These are phyloP conservation scores for Neonectria sp. DNA, from an alignment of 2,329 filamentous ascomycete species.

Conservation along the genomic window DNA sequence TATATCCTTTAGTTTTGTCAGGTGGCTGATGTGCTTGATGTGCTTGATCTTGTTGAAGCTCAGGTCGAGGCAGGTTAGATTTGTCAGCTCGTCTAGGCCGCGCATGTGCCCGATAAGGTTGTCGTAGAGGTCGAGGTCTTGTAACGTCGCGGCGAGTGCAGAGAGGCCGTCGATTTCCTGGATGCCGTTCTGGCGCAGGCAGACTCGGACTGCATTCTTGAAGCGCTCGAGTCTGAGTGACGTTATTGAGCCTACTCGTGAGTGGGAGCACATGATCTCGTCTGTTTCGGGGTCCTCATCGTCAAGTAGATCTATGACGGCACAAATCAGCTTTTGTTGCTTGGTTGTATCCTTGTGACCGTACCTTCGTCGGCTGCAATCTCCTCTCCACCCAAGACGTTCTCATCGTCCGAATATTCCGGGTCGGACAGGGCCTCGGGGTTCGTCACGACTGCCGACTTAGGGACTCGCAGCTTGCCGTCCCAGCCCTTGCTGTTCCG, in stretches of 20 bases:
- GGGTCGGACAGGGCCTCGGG: slow-evolving; percentile 88
- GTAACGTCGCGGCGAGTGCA: slow-evolving; percentile 74
- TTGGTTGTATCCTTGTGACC: neutral
- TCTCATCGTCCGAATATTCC: slow-evolving; percentile 83
- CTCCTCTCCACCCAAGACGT: slow-evolving; percentile 78
- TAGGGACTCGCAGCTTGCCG: slow-evolving; percentile 84
- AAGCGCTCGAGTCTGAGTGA: slow-evolving; percentile 89
- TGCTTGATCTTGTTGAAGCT: slow-evolving; percentile 99
- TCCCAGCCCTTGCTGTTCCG: slow-evolving; percentile 83
- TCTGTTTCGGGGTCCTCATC: slow-evolving; percentile 73
- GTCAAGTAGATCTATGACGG: slow-evolving; percentile 69
- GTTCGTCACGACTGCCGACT: slow-evolving; percentile 74
- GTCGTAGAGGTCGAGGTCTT: slow-evolving; percentile 96
- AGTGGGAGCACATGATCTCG: slow-evolving; percentile 93
- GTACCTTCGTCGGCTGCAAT: slow-evolving; percentile 87
- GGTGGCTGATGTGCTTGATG: slow-evolving; percentile 88
- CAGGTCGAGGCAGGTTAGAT: slow-evolving; percentile 86
- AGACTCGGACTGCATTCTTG: slow-evolving; percentile 80
- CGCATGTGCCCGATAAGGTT: slow-evolving; percentile 92
- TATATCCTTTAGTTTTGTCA: slow-evolving; percentile 84
- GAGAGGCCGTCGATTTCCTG: slow-evolving; percentile 83
- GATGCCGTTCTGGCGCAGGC: slow-evolving; percentile 94
- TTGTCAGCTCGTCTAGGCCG: slow-evolving; percentile 82
- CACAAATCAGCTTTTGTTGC: slow-evolving; percentile 1
- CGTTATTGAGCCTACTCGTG: slow-evolving; percentile 83